Conservation (phyloP, 164 flowering plant genomes). For the Amborella trichopoda region DNA sequence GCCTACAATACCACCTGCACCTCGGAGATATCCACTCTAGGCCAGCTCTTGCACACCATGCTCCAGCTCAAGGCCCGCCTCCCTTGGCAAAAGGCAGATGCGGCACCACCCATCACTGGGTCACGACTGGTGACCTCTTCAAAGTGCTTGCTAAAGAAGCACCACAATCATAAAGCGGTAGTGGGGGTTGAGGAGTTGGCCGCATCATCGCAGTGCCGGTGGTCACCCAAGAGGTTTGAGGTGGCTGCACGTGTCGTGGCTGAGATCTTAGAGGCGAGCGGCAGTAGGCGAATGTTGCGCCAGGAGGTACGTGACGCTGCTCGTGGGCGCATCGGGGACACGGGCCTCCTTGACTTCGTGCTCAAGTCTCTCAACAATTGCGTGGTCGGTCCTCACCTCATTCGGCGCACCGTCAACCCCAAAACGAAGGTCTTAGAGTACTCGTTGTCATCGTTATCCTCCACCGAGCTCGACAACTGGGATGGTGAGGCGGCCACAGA, state of each 20-base stretch:
- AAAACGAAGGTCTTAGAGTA: slow-evolving; percentile 46
- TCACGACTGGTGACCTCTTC: neutral
- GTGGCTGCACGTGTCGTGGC: slow-evolving; percentile 35
- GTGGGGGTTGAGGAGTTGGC: slow-evolving; percentile 1
- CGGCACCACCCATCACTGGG: neutral
- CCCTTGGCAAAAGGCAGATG: slow-evolving; percentile 11
- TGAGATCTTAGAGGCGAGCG: slow-evolving; percentile 16
- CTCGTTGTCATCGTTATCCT: no score
- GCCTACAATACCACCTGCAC: slow-evolving; percentile 43
- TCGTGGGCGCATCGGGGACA: slow-evolving; percentile 67
- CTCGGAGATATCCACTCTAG: slow-evolving; percentile 33
- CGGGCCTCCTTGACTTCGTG: slow-evolving; percentile 78
- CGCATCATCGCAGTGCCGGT: slow-evolving; percentile 22
- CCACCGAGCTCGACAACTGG: no score
- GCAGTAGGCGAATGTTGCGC: slow-evolving; percentile 74
- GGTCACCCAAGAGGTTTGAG: slow-evolving; percentile 36
- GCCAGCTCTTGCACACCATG: slow-evolving; percentile 60
- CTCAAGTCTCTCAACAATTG: slow-evolving; percentile 72
- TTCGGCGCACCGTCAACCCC: slow-evolving; percentile 44
- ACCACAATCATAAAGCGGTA: neutral
- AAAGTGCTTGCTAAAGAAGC: neutral
- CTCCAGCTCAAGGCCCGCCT: slow-evolving; percentile 32
- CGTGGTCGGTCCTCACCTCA: slow-evolving; percentile 41
- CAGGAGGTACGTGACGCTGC: slow-evolving; percentile 90
- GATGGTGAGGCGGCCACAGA: no score